These are phyloP conservation scores for Fraxinus greggii DNA, from an alignment of 305 asterid species.

Conservation along the genomic window DNA sequence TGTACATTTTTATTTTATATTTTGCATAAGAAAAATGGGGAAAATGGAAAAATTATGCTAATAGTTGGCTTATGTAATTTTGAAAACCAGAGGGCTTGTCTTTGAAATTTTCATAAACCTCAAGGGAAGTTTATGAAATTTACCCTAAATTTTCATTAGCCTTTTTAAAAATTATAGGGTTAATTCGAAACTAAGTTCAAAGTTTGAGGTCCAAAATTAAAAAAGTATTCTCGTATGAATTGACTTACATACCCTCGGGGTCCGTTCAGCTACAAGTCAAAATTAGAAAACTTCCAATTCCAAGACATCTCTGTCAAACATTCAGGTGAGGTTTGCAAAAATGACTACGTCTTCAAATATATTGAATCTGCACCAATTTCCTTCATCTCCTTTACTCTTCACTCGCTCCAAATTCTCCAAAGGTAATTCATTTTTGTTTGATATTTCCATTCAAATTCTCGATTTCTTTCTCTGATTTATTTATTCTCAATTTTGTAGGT, in stretches of 20 bases:
- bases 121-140: not conserved
- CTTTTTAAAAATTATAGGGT: not conserved
- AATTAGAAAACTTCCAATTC: not conserved
- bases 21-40: not conserved
- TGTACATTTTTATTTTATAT: not conserved
- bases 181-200: not conserved
- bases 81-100: not conserved
- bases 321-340: not conserved
- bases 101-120: not conserved
- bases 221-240: not conserved
- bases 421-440: conserved; percentile 16
- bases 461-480: conserved; percentile 14
- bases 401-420: conserved; percentile 24
- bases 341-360: conserved; percentile 28
- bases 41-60: not conserved
- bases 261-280: not conserved
- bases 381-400: conserved; percentile 26
- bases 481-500: conserved; percentile 22
- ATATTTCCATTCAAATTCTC: not conserved
- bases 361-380: conserved; percentile 28
- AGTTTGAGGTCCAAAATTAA: not conserved
- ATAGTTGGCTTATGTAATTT: not conserved
- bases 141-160: not conserved
- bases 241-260: not conserved
- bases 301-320: not conserved